Percentiles rank a stretch among this genome's conserved stretches.
phyloP scores from a whole-genome alignment of 1,284 basidiomycete genomes.

The Marasmius sp. region DNA sequence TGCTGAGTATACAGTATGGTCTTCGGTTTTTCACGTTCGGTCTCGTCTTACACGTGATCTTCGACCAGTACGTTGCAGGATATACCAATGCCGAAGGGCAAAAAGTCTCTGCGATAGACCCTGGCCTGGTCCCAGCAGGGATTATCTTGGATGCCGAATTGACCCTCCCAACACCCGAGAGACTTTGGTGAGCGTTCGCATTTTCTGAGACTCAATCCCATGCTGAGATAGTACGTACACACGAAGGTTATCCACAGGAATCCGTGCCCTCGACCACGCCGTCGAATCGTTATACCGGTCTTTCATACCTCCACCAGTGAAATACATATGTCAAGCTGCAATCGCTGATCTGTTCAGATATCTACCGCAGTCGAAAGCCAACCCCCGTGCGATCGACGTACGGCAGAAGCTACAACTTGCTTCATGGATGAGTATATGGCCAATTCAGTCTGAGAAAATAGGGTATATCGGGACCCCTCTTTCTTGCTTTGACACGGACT shows the following conservation, averaged over 20 bases:
- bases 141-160: conserved; percentile 80
- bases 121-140: conserved; percentile 60
- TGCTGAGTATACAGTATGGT: conserved; percentile 68
- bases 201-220: conserved; percentile 8
- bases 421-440: conserved; percentile 81
- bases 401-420: conserved; percentile 75
- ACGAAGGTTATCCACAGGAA: conserved; percentile 70
- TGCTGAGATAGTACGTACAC: conserved; percentile 13
- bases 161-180: conserved; percentile 71
- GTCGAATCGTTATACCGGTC: conserved; percentile 75
- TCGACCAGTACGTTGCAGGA: conserved; percentile 68
- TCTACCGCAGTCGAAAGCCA: conserved; percentile 62
- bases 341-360: conserved; percentile 74
- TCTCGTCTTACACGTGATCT: conserved; percentile 1
- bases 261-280: conserved; percentile 79
- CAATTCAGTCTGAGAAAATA: conserved; percentile 54
- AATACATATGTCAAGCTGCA: conserved; percentile 65
- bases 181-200: conserved; percentile 59
- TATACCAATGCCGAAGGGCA: conserved; percentile 72
- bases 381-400: conserved; percentile 55
- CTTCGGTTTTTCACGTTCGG: conserved; percentile 11
- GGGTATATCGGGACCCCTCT: conserved; percentile 34
- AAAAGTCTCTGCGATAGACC: conserved; percentile 59
- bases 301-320: conserved; percentile 55
- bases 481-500: not conserved